Evolutionary conservation across 2,329 filamentous ascomycete genomes (phyloP).

Genomic region (Alternaria sp.): DNA sequence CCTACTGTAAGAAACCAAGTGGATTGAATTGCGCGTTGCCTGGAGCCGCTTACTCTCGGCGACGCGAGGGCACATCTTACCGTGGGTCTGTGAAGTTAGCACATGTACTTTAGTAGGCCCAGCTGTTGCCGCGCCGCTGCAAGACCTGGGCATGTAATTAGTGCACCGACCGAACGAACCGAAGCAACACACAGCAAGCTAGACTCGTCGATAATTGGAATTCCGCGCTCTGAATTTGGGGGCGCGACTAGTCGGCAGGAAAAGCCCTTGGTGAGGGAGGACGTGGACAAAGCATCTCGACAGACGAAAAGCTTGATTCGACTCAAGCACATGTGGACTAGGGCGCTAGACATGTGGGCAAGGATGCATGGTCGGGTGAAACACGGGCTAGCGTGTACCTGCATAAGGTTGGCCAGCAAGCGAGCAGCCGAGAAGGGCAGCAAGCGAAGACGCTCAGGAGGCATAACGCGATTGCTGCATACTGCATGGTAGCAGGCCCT

Average conservation of each 20-base stretch:
- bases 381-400: constrained; percentile 10
- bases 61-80: constrained; percentile 4
- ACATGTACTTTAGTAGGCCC: no score
- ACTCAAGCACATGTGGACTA: constrained; percentile 14
- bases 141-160: constrained; percentile 2
- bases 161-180: constrained; percentile 5
- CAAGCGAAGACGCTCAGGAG: background rate
- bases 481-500: constrained; percentile 8
- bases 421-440: constrained; percentile 9
- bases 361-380: constrained; percentile 16
- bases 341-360: constrained; percentile 2
- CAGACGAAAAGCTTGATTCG: constrained; percentile 17
- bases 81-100: constrained; percentile 1
- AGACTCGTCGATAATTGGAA: background rate
- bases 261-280: constrained; percentile 12
- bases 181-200: background rate
- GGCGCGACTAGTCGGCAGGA: background rate
- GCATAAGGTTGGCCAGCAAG: constrained; percentile 16
- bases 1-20: background rate
- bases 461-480: no score
- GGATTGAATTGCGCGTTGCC: constrained; percentile 7
- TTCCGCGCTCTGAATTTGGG: constrained; percentile 1
- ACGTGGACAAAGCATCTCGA: constrained; percentile 16
- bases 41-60: constrained; percentile 6
- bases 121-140: constrained; percentile 6